A percentile compares a stretch with the other conserved stretches of the same genome.
Conservation (phyloP, 331 rosid species). For the Phaseolus coccineus region DNA sequence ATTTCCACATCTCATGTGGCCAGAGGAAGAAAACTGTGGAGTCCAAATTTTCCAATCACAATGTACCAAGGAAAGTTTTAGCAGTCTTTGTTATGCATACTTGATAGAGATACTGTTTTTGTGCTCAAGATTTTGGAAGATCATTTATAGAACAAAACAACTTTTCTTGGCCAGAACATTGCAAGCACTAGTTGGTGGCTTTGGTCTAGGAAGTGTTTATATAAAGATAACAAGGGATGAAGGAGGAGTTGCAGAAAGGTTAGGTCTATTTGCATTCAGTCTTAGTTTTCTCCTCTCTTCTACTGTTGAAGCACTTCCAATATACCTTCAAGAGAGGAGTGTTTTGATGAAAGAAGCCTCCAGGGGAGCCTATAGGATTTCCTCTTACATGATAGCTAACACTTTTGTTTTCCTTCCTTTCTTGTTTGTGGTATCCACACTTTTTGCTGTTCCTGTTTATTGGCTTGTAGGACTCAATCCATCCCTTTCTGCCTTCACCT, state of each 20-base stretch:
- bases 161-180: conserved; percentile 80
- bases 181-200: conserved; percentile 93
- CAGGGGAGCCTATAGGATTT: conserved; percentile 78
- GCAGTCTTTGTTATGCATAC: conserved; percentile 31
- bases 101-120: conserved; percentile 73
- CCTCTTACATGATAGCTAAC: conserved; percentile 90
- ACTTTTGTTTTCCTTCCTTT: conserved; percentile 82
- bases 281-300: conserved; percentile 89
- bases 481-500: conserved; percentile 63
- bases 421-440: conserved; percentile 71
- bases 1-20: conserved; percentile 47
- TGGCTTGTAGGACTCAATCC: conserved; percentile 96
- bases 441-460: conserved; percentile 76
- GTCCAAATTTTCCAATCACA: conserved; percentile 33
- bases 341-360: conserved; percentile 93
- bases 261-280: conserved; percentile 89
- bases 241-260: conserved; percentile 74
- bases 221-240: conserved; percentile 69
- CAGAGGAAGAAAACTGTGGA: conserved; percentile 48
- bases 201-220: conserved; percentile 83
- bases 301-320: conserved; percentile 91
- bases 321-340: conserved; percentile 83
- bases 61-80: conserved; percentile 21
- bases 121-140: conserved; percentile 86
- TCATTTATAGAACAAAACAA: conserved; percentile 89